Conservation (phyloP, 2,329 filamentous ascomycete species). For the Penicillium sp. region DNA sequence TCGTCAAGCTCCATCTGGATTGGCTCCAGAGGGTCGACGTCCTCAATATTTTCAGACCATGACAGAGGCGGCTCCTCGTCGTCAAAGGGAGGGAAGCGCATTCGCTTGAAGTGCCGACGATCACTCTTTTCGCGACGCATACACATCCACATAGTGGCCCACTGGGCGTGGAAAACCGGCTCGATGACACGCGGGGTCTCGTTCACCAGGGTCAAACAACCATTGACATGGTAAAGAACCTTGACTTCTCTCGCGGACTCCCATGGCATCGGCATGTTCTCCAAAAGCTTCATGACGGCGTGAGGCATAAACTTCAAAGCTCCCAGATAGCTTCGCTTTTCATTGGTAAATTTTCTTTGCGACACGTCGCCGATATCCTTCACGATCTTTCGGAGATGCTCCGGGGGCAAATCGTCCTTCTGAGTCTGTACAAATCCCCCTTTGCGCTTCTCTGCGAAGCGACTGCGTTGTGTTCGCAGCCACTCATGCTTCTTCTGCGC, state of each 20-base stretch:
- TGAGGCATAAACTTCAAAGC: conserved; percentile 99
- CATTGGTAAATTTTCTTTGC: conserved; percentile 98
- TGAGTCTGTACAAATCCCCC: conserved; percentile 96
- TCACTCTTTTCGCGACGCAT: conserved; percentile 99
- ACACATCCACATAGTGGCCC: conserved; percentile 98
- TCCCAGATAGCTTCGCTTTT: conserved; percentile 96
- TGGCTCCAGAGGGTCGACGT: conserved; percentile 93
- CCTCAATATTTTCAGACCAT: conserved; percentile 98
- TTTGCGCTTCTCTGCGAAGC: conserved; percentile 96
- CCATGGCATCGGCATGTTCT: conserved; percentile 99
- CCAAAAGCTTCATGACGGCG: conserved; percentile 90
- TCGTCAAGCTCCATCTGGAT: conserved; percentile 99
- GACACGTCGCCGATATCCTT: conserved; percentile 98
- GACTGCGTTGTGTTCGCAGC: conserved; percentile 84
- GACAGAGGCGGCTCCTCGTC: conserved; percentile 97
- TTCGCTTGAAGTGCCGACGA: conserved; percentile 92
- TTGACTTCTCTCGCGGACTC: conserved; percentile 95
- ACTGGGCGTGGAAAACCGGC: conserved; percentile 95
- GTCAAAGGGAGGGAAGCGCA: conserved; percentile 98
- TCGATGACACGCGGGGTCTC: conserved; percentile 96
- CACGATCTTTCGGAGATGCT: conserved; percentile 97
- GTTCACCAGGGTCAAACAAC: conserved; percentile 94
- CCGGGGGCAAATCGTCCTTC: conserved; percentile 97
- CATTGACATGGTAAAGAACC: conserved; percentile 97
- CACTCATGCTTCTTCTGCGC: conserved; percentile 99